Base-by-base conservation (phyloP, 345 rosid species). In the Erysimum cheiranthoides region DNA sequence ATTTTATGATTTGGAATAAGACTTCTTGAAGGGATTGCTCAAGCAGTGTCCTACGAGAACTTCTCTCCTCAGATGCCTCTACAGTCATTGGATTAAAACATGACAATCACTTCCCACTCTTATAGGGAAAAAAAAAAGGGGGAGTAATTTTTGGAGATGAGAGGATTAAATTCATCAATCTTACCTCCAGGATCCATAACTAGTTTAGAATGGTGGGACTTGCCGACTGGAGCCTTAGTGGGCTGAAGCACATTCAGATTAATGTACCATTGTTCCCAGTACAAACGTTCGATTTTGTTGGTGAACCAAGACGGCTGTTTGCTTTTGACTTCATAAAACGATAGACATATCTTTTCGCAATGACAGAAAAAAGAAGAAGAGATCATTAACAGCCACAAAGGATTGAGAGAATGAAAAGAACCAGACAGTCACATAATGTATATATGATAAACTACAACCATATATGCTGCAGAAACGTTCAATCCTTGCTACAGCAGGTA, bases 211-310 rank as follows among this genome's bases (percentile, higher is more conserved):
- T 81, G 85, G 74, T 85, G 86, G 38, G 90, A 87, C 82, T 87
- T 95, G 63, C 84, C 75, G 27, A 77, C 73, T 21, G 84, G 84
- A 36, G 82, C 32, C 73, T 86, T 92, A 25, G 82, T 83, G 25
- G 83, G 95, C 62, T 88, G 97, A 72, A 78, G 84, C 66, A 90
- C 97, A 80, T 86, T 92, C 83, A 95, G 81, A 80, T 92, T 90
- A 76, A 95, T 76, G 77, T 88, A 84, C 99, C 99, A 95, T 38
- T 89, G 97, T 61, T 95, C 97, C 99, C 97, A 95, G 62, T 78
- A 77, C 13, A 81, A 70, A 10, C 96, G 82, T 72, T 95, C 97
- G 0, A 73, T 81, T 76, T 90, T 92, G 75, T 82, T 86, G 31
- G 85, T 77, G 85, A 95, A 95, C 99, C 99, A 95, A 25, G 90